Conservation (phyloP, 495 filamentous ascomycete genomes). For the Platismatia glauca region DNA sequence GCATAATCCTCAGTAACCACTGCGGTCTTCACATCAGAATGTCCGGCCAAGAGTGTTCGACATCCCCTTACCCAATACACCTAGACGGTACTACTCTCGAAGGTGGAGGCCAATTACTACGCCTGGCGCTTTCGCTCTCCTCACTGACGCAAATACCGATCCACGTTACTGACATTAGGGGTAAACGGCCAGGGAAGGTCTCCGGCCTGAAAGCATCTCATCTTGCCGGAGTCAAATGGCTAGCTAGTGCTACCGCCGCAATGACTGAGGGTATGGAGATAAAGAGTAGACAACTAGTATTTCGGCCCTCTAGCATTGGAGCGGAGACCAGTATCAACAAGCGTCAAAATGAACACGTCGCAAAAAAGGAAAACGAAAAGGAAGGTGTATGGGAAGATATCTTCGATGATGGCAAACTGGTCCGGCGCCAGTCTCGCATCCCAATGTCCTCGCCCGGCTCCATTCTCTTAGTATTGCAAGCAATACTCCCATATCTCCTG, state of each 20-base stretch:
- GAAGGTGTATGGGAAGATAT: conserved; percentile 18
- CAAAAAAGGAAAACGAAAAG: background rate
- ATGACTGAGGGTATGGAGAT: conserved; percentile 26
- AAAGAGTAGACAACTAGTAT: conserved; percentile 33
- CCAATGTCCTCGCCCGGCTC: conserved; percentile 30
- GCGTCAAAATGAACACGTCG: background rate
- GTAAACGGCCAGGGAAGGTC: conserved; percentile 46
- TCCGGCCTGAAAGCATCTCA: conserved; percentile 70
- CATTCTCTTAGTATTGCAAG: conserved; percentile 69
- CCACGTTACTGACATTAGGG: conserved; percentile 59
- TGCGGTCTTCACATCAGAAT: background rate
- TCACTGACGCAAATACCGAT: conserved; percentile 58
- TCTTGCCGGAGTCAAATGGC: conserved; percentile 55
- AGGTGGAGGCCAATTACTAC: conserved; percentile 76
- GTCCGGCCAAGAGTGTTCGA: background rate
- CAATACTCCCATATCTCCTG: conserved; percentile 69
- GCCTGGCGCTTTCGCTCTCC: conserved; percentile 60
- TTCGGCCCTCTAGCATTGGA: conserved; percentile 21
- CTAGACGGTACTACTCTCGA: conserved; percentile 69
- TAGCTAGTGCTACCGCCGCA: conserved; percentile 56
- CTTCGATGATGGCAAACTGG: conserved; percentile 14
- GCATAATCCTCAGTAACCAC: too few species aligned
- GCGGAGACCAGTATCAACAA: background rate
- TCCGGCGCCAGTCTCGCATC: conserved; percentile 25
- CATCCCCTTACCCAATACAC: conserved; percentile 22